Percentiles rank a stretch among this genome's conserved stretches.
These are phyloP conservation scores for Elaeagnus macrophylla DNA, from an alignment of 306 rosid genomes.

Conservation along the genomic window DNA sequence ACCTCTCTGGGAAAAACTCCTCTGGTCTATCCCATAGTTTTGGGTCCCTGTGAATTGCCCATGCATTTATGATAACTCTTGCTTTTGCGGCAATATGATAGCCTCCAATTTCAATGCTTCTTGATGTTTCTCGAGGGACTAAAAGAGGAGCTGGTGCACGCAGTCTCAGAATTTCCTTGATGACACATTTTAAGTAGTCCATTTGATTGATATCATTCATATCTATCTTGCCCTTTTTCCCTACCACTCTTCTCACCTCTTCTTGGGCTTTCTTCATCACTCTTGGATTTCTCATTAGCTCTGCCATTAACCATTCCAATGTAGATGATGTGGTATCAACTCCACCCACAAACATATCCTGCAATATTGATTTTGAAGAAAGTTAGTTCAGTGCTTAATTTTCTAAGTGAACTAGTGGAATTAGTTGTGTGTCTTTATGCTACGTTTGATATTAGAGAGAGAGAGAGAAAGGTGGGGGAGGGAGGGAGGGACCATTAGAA, in stretches of 20 bases:
- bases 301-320: not conserved
- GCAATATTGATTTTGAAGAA: not conserved
- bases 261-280: not conserved
- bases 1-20: not conserved
- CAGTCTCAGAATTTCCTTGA: not conserved
- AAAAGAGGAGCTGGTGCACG: not conserved
- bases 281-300: not conserved
- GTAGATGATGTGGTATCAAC: not conserved
- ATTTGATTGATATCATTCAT: not conserved
- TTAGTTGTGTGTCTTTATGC: too few relatives aligned
- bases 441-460: not conserved
- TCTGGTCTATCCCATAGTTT: not conserved
- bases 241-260: conserved; percentile 1
- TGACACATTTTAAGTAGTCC: not conserved
- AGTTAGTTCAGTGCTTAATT: too few relatives aligned
- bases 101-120: not conserved
- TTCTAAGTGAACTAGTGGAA: too few relatives aligned
- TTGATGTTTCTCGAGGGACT: not conserved
- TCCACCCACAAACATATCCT: conserved; percentile 2
- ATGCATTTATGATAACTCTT: not conserved
- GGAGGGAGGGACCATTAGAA: not conserved
- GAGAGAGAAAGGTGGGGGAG: too few relatives aligned
- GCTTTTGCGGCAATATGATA: not conserved
- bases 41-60: not conserved
- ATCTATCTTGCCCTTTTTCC: not conserved